These are phyloP conservation scores for Yamadazyma diospyri DNA, from an alignment of 1,139 yeast genomes.

Conservation along the genomic window DNA sequence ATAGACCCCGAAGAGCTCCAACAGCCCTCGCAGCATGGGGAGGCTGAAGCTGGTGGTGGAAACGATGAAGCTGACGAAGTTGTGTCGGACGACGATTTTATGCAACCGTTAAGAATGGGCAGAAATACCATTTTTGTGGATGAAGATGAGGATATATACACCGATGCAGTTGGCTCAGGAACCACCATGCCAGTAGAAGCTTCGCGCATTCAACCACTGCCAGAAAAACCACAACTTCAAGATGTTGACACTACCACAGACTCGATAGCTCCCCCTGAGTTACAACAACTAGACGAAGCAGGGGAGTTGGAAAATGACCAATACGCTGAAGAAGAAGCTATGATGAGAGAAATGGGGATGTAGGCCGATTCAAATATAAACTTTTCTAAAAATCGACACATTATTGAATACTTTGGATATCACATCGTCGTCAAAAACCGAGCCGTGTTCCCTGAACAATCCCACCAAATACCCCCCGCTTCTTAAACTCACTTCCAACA, in stretches of 20 bases:
- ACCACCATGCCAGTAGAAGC: not conserved
- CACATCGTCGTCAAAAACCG: slow-evolving; percentile 34
- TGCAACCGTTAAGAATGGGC: slow-evolving; percentile 1
- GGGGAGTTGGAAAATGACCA: too few species aligned
- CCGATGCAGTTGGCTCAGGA: slow-evolving; percentile 7
- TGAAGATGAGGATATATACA: slow-evolving; percentile 15
- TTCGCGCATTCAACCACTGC: not conserved
- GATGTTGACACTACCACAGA: slow-evolving; percentile 2
- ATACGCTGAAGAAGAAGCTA: slow-evolving; percentile 31
- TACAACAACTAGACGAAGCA: slow-evolving; percentile 2
- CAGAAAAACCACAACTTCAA: slow-evolving; percentile 4
- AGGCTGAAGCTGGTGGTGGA: not conserved
- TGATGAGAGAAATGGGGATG: slow-evolving; percentile 39
- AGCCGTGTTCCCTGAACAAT: slow-evolving; percentile 36
- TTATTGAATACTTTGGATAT: slow-evolving; percentile 46
- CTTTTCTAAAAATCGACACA: slow-evolving; percentile 37
- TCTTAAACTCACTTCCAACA: slow-evolving; percentile 40
- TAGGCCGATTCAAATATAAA: slow-evolving; percentile 24
- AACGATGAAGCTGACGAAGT: slow-evolving; percentile 7
- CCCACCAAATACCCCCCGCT: slow-evolving; percentile 60
- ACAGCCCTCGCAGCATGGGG: not conserved
- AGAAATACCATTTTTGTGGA: slow-evolving; percentile 7
- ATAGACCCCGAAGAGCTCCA: slow-evolving; percentile 1
- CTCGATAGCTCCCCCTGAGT: slow-evolving; percentile 2
- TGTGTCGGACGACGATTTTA: slow-evolving; percentile 5